Base-by-base conservation (phyloP, 2,329 filamentous ascomycete species). In the Fusarium vanettenii region DNA sequence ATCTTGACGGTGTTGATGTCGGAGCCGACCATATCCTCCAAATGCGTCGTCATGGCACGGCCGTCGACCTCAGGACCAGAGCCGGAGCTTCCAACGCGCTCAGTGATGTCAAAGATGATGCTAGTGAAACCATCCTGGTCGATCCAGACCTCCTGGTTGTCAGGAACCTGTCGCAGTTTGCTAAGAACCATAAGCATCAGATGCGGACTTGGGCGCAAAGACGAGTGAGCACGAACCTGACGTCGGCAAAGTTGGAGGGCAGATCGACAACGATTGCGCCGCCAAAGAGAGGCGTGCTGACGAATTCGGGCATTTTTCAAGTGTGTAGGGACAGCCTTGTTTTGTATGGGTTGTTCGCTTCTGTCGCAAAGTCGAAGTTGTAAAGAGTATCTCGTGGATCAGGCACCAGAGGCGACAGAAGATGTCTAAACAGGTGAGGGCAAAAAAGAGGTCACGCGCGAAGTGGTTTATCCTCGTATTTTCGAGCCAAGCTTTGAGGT, bases 141-240 rank as follows among this genome's bases (percentile, higher is more conserved):
- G 79, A 98, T 92, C 85, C 92, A 98, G 77, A 98, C 93, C 87
- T 98, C 96, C 86, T 98, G 95, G 83, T 97, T 94, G 81, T 96
- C 92, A 60, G 93, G 93, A 6, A 95, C 91, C 84, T 95, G 89
- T 73, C 93, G 91, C 76, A 95, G 88, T 64, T 89, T 89, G 85
- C 93, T 94, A 71, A 27, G 55, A 39, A 50, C 27, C 29, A 55
- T 75, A 37, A 78, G 66, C 29, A 71, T 35, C 10, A 64, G 52
- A 31, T 60, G 25, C 16, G 33, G 55, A 55, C 16, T 20, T 66
- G 11, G 45, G 66, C 65, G 71, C 75, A 67, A 70, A 60, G 64
- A 27, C 8, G 33, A 62, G 29, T 9, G 27, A 35, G 29, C 20
- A 33, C 63, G 31, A 39, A 94, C 93, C 92, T 94, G 67, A 94